Percentiles rank a stretch among this genome's conserved stretches.
These are phyloP conservation scores for Petunia hybrid DNA, from an alignment of 305 asterid genomes.

Conservation along the genomic window DNA sequence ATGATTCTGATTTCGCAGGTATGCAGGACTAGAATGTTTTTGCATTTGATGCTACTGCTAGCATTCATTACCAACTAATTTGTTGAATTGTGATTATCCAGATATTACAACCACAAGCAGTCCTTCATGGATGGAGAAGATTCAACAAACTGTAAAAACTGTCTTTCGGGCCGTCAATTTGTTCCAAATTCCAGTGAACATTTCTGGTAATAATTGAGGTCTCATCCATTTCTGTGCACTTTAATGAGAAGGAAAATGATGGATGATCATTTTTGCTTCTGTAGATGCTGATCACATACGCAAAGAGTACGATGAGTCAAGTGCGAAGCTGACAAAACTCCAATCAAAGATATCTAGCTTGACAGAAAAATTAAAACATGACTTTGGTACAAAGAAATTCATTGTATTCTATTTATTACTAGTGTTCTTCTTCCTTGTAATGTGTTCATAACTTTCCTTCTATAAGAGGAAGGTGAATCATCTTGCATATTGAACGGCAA, in stretches of 20 bases:
- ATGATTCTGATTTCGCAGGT: slow-evolving; percentile 81
- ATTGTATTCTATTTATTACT: not conserved
- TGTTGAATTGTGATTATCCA: slow-evolving; percentile 49
- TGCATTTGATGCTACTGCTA: slow-evolving; percentile 31
- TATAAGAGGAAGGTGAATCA: slow-evolving; percentile 12
- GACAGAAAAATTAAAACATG: slow-evolving; percentile 82
- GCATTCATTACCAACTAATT: slow-evolving; percentile 26
- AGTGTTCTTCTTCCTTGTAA: slow-evolving; percentile 9
- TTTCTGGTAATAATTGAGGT: slow-evolving; percentile 69
- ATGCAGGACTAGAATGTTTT: slow-evolving; percentile 15
- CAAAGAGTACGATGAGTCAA: slow-evolving; percentile 87
- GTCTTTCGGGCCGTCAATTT: slow-evolving; percentile 73
- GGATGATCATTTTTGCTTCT: slow-evolving; percentile 40
- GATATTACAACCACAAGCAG: slow-evolving; percentile 59
- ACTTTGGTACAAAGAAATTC: slow-evolving; percentile 66
- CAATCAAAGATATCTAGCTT: slow-evolving; percentile 93
- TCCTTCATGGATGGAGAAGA: slow-evolving; percentile 91
- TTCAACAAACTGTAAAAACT: slow-evolving; percentile 70
- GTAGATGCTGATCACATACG: slow-evolving; percentile 85
- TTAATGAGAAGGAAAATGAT: slow-evolving; percentile 32
- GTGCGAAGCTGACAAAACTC: slow-evolving; percentile 81
- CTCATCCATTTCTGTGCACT: slow-evolving; percentile 37
- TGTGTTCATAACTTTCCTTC: not conserved
- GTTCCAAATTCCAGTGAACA: slow-evolving; percentile 83
- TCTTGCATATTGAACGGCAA: slow-evolving; percentile 33